phyloP scores from a whole-genome alignment of 352 stramenopile genomes.

The Pythium brachiatum region DNA sequence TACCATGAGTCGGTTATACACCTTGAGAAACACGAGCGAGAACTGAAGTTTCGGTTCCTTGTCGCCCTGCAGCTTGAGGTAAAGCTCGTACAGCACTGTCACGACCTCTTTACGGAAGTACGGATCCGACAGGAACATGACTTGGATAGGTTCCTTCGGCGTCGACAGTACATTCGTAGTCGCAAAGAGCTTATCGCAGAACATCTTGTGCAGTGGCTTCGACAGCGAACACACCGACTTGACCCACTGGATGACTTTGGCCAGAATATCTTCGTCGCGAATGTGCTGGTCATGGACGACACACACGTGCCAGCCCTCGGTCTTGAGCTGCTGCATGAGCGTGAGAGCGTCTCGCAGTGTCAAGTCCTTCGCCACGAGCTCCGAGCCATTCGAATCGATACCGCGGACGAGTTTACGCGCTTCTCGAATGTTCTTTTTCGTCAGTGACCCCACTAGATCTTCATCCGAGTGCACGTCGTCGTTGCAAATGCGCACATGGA shows the following conservation, averaged over 20 bases:
- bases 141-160: conserved; percentile 73
- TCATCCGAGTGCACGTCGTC: conserved; percentile 98
- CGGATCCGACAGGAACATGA: conserved; percentile 93
- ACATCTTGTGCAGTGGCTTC: conserved; percentile 55
- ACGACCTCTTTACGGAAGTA: conserved; percentile 95
- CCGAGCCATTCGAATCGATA: conserved; percentile 74
- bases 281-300: conserved; percentile 71
- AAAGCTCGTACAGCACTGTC: conserved; percentile 90
- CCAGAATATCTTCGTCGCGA: conserved; percentile 62
- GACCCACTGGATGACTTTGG: conserved; percentile 73
- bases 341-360: conserved; percentile 53
- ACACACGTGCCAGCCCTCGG: conserved; percentile 82
- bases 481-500: conserved; percentile 96
- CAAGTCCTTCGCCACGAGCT: conserved; percentile 60
- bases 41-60: conserved; percentile 95
- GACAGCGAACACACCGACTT: conserved; percentile 61
- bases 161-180: conserved; percentile 26
- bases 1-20: conserved; percentile 83
- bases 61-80: conserved; percentile 93
- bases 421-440: conserved; percentile 58
- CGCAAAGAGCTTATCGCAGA: conserved; percentile 71
- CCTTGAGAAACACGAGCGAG: conserved; percentile 78
- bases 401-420: conserved; percentile 60
- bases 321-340: conserved; percentile 78
- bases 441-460: conserved; percentile 93